Evolutionary conservation across 1,139 yeast species (phyloP).

Genomic region (Yamadazyma triangularis): DNA sequence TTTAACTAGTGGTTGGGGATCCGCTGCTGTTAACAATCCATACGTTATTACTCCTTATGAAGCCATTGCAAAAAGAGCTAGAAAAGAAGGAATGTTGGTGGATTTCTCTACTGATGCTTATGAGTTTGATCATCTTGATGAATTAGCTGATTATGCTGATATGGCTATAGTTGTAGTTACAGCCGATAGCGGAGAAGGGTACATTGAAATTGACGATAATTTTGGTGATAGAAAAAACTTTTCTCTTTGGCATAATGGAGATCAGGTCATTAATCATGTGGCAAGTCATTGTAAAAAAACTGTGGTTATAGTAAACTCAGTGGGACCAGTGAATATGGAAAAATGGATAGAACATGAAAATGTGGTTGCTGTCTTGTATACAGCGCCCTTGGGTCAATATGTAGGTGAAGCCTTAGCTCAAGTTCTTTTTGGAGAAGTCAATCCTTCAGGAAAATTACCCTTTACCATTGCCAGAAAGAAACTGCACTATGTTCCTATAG

Average conservation of each 20-base stretch:
- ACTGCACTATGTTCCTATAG: conserved; percentile 50
- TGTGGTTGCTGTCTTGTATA: conserved; percentile 51
- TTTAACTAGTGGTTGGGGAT: conserved; percentile 49
- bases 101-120: conserved; percentile 41
- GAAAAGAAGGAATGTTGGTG: conserved; percentile 39
- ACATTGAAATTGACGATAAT: conserved; percentile 52
- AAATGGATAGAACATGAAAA: conserved; percentile 55
- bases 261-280: conserved; percentile 45
- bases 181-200: conserved; percentile 58
- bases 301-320: conserved; percentile 52
- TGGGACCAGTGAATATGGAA: conserved; percentile 59
- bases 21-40: conserved; percentile 50
- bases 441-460: conserved; percentile 62
- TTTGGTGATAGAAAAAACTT: conserved; percentile 57
- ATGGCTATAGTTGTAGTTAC: conserved; percentile 49
- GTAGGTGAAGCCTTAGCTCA: conserved; percentile 40
- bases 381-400: conserved; percentile 58
- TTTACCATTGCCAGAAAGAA: conserved; percentile 57
- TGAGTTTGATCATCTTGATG: conserved; percentile 40
- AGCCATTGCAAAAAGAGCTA: conserved; percentile 43
- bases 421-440: conserved; percentile 50
- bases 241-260: conserved; percentile 60
- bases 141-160: conserved; percentile 47
- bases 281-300: conserved; percentile 50
- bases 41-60: conserved; percentile 53